Base-by-base conservation (phyloP, 345 rosid species). In the Salix dunnii region DNA sequence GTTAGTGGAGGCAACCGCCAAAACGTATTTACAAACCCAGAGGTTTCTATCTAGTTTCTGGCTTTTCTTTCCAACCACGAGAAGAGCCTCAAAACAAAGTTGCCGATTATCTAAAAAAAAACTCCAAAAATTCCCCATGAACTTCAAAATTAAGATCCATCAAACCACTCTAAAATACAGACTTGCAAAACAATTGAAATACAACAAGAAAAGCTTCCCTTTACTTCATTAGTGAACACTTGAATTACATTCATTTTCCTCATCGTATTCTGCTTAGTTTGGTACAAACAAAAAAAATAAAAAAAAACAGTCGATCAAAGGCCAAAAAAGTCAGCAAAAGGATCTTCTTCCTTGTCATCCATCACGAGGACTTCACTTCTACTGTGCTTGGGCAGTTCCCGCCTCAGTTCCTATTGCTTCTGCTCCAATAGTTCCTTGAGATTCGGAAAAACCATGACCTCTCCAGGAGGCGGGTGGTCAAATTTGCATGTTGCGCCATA, bases 381-480 rank as follows among this genome's bases (percentile, higher is more conserved):
- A 49, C n/a, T 48, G 75, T 27, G 51, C 49, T 23, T 46, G 33
- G 28, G 27, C 23, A 74, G 18, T 76, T 69, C 61, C 23, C n/a
- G 33, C 48, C 21, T 77, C 69, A 33, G 69, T 75, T n/a, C 72
- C 81, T 31, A 78, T 65, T 0, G 63, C 75, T 38, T 73, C 88
- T 64, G 43, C 88, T 35, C 49, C 81, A 48, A 51, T 82, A 83
- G 1, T 70, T 14, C 12, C 86, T 74, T 86, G 87, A 33, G 83
- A 74, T 70, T 63, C 62, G 82, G 83, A 74, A 78, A 83, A 42
- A 86, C 89, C 88, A 91, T 86, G 48, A 89, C 97, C 85, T 95
- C 99, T 74, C 89, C 97, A 2, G 99, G 99, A 48, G 97, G 92
- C 33, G 99, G 99, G 84, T 95, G 99, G 80, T 95, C 99, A 79